A percentile compares a stretch with the other conserved stretches of the same genome.
These are phyloP conservation scores for Mrakia gelida DNA, from an alignment of 768 basidiomycete genomes.

Conservation along the genomic window DNA sequence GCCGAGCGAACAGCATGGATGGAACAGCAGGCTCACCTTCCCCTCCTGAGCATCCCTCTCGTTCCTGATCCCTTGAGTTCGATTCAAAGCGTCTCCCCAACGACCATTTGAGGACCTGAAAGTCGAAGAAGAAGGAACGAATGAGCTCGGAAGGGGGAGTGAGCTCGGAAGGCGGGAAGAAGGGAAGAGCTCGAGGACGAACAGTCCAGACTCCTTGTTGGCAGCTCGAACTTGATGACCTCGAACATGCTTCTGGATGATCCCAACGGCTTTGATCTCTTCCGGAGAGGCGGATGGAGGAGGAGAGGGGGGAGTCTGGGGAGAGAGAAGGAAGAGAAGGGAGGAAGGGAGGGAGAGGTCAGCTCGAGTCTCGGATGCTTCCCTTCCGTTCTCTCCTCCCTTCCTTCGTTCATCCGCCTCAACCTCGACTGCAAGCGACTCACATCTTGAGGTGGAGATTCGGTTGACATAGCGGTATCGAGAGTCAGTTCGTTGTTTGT, in stretches of 20 bases:
- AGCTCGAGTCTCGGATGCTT: too few species aligned
- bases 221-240: neutral
- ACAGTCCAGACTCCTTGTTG: neutral
- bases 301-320: neutral
- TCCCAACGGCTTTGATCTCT: constrained; percentile 8
- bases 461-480: too few species aligned
- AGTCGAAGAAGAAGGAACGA: neutral
- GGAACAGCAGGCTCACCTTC: neutral
- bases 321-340: neutral
- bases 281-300: neutral
- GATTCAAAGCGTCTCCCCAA: constrained; percentile 21
- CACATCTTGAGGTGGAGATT: too few species aligned
- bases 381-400: too few species aligned
- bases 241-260: constrained; percentile 18
- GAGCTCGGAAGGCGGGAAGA: neutral
- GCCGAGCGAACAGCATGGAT: neutral
- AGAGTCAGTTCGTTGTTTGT: too few species aligned
- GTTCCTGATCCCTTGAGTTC: neutral
- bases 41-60: constrained; percentile 13
- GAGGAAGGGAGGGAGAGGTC: neutral
- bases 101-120: constrained; percentile 11
- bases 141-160: neutral
- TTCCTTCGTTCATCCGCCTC: too few species aligned
- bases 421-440: too few species aligned
- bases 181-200: neutral